Percentiles rank a stretch among this genome's conserved stretches.
Conservation (phyloP, 2,329 filamentous ascomycete genomes). For the Colletotrichum echinochloae region DNA sequence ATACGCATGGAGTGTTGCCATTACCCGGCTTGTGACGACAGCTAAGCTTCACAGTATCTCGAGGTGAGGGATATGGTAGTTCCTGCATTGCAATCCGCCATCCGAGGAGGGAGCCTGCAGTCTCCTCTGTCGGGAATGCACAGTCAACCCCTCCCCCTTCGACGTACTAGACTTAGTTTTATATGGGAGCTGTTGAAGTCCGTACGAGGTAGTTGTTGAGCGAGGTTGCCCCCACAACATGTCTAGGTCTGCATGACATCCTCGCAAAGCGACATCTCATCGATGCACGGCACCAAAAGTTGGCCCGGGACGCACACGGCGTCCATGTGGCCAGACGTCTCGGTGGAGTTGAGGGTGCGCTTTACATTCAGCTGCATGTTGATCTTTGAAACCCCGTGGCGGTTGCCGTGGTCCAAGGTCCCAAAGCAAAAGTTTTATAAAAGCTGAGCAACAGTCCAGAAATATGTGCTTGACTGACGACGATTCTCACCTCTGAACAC, state of each 20-base stretch:
- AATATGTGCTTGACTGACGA: neutral
- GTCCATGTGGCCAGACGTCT: conserved; percentile 11
- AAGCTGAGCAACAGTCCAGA: neutral
- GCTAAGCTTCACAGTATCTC: neutral
- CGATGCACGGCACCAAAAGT: neutral
- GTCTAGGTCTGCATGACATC: neutral
- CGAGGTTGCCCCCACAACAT: conserved; percentile 3
- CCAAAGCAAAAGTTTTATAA: conserved; percentile 2
- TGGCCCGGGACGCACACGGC: conserved; percentile 14
- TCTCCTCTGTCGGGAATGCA: conserved; percentile 16
- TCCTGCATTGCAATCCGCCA: conserved; percentile 3
- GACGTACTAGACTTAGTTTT: conserved; percentile 11
- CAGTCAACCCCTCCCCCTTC: neutral
- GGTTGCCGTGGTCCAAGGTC: neutral
- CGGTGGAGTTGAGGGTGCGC: neutral
- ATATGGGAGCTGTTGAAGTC: conserved; percentile 22
- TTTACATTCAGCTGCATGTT: conserved; percentile 17
- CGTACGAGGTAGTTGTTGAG: neutral
- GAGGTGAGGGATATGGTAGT: neutral
- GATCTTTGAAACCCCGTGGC: neutral
- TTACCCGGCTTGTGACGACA: neutral
- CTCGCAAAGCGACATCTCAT: neutral
- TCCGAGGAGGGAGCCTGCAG: neutral
- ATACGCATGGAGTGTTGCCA: no score
- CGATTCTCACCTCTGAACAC: neutral